Evolutionary conservation across 228 moss, liverwort and hornwort species (phyloP).

Genomic region (Sphagnum magellanicum): DNA sequence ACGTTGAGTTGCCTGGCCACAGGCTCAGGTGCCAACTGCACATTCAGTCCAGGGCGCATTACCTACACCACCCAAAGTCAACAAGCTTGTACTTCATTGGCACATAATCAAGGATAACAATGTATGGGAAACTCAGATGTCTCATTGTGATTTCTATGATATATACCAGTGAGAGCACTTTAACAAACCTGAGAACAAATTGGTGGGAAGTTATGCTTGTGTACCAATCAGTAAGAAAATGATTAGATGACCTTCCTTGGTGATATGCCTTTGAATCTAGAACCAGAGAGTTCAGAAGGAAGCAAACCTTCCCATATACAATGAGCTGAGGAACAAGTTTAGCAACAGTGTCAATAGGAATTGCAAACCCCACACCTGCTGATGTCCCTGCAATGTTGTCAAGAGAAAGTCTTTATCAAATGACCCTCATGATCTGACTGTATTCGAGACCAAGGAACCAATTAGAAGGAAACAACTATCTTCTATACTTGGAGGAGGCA

Average conservation of each 20-base stretch:
- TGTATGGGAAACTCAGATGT: too few relatives aligned
- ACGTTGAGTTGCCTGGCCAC: conserved; percentile 64
- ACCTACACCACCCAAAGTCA: conserved; percentile 19
- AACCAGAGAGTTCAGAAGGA: too few relatives aligned
- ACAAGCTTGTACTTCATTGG: too few relatives aligned
- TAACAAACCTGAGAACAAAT: too few relatives aligned
- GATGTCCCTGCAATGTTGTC: conserved; percentile 37
- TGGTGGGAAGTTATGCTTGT: too few relatives aligned
- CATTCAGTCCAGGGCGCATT: conserved; percentile 61
- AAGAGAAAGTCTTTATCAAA: neutral
- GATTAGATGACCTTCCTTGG: too few relatives aligned
- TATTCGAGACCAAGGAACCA: neutral
- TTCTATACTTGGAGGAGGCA: neutral
- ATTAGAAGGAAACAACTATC: neutral
- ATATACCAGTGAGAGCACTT: too few relatives aligned
- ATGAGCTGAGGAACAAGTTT: conserved; percentile 71
- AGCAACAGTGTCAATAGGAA: conserved; percentile 63
- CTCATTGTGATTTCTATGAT: too few relatives aligned
- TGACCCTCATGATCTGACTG: neutral
- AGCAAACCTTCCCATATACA: conserved; percentile 47
- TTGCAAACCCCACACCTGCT: conserved; percentile 69
- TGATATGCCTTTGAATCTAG: too few relatives aligned
- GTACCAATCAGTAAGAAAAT: too few relatives aligned
- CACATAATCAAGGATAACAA: neutral
- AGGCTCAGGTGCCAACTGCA: conserved; percentile 56